phyloP scores from a whole-genome alignment of 805 yeast species.

The Metschnikowia orientalis region DNA sequence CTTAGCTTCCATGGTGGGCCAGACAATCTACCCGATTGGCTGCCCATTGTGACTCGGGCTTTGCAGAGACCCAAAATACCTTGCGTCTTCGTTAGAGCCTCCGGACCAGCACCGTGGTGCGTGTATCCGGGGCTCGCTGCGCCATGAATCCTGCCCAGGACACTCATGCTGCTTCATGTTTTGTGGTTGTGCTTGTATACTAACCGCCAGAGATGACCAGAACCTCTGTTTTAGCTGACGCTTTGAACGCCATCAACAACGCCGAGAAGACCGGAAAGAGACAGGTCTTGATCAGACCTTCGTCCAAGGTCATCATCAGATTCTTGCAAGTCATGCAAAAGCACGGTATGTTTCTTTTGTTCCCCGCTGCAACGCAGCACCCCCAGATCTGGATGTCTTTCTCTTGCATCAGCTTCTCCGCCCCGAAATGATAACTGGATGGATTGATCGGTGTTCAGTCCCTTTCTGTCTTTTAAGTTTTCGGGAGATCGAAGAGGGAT shows the following conservation, averaged over 20 bases:
- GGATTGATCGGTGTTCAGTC: constrained; percentile 83
- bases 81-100: constrained; percentile 6
- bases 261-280: constrained; percentile 37
- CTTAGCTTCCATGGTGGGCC: constrained; percentile 1
- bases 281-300: constrained; percentile 34
- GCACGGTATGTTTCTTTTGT: constrained; percentile 24
- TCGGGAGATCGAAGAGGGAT: constrained; percentile 74
- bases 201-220: constrained; percentile 26
- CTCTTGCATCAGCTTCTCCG: neutral
- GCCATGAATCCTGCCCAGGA: constrained; percentile 20
- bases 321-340: constrained; percentile 30
- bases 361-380: neutral
- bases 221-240: constrained; percentile 35
- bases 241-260: constrained; percentile 34
- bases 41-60: constrained; percentile 3
- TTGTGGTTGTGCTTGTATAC: constrained; percentile 18
- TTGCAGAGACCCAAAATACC: constrained; percentile 13
- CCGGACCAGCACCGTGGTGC: neutral
- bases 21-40: neutral
- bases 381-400: constrained; percentile 1
- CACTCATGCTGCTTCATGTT: constrained; percentile 23
- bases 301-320: constrained; percentile 32
- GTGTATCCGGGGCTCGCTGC: constrained; percentile 7
- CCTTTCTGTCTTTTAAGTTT: constrained; percentile 96
- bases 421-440: constrained; percentile 99